Base-by-base conservation (phyloP, 2,329 filamentous ascomycete species). In the Aspergillus awamori region DNA sequence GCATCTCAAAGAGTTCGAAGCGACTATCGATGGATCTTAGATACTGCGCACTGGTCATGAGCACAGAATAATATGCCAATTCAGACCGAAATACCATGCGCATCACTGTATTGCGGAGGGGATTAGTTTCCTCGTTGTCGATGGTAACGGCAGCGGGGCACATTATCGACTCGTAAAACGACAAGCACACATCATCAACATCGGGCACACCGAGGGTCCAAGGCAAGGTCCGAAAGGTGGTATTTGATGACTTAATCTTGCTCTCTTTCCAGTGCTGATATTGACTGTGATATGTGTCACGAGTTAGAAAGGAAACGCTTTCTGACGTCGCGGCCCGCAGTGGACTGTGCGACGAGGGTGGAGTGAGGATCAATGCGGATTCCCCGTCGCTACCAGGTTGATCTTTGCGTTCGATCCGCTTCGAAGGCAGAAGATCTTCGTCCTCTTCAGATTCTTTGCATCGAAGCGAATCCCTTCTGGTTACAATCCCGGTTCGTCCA, bases 11-110 rank as follows among this genome's bases (percentile, higher is more conserved):
- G n/a, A 55, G 10, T 30, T 48, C 36, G n/a, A 55, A 55, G 26
- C 52, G 53, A 13, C 28, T 30, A 1, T 59, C 52, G 5, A 56
- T 26, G 3, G 52, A 59, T 8, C 58, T 52, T 24, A 59, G 11
- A 7, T 59, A 59, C n/a, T 56, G 58, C 20, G 58, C 52, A 36
- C 52, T 59, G 22, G 58, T 33, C 58, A 59, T 59, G n/a, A 56
- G 58, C 1, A 59, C 58, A 11, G 58, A 41, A 48, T 56, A 59
- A 13, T 59, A 56, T 3, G 58, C 45, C 20, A 54, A 41, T 52
- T 59, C 58, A 3, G 52, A 55, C 30, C 52, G 41, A 41, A 59
- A 59, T 15, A 49, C 43, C 41, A 59, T 53, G 20, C 58, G 57
- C 57, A 59, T 59, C 15, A 59, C 58, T 22, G 52, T 55, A 47